A percentile compares a stretch with the other conserved stretches of the same genome.
Conservation (phyloP, 2,329 filamentous ascomycete species). For the Aureobasidium sp. region DNA sequence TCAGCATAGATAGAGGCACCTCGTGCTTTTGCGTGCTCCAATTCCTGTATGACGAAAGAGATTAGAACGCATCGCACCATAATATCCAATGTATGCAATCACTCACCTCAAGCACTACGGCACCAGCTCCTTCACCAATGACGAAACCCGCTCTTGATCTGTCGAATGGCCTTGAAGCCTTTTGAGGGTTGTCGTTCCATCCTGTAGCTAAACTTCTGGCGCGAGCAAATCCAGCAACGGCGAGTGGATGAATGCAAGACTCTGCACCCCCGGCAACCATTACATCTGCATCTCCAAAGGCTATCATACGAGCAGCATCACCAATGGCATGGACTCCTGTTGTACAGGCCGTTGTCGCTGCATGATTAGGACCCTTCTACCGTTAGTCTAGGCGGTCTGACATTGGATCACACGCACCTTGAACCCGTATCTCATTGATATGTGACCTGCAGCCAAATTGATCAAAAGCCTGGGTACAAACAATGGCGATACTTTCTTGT, state of each 20-base stretch:
- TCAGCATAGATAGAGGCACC: constrained; percentile 83
- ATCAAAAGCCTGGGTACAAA: constrained; percentile 91
- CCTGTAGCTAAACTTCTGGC: constrained; percentile 76
- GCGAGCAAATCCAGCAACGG: constrained; percentile 83
- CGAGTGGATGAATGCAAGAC: constrained; percentile 89
- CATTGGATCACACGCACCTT: constrained; percentile 38
- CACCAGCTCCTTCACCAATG: constrained; percentile 82
- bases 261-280: constrained; percentile 96
- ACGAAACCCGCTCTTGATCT: constrained; percentile 74
- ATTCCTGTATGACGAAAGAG: constrained; percentile 42
- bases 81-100: not conserved
- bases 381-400: not conserved
- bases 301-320: constrained; percentile 86
- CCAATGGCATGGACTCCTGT: constrained; percentile 93
- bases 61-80: not conserved
- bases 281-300: constrained; percentile 82
- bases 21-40: constrained; percentile 74
- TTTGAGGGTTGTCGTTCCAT: constrained; percentile 62
- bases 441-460: constrained; percentile 88
- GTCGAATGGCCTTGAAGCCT: constrained; percentile 83
- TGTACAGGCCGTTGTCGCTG: constrained; percentile 89
- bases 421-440: constrained; percentile 87
- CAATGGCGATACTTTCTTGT: constrained; percentile 83
- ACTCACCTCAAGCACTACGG: constrained; percentile 68
- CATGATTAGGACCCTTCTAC: constrained; percentile 76